A percentile compares a stretch with the other conserved stretches of the same genome.
Evolutionary conservation across 352 stramenopile species (phyloP).

Genomic region (Phytopythium sindhum): DNA sequence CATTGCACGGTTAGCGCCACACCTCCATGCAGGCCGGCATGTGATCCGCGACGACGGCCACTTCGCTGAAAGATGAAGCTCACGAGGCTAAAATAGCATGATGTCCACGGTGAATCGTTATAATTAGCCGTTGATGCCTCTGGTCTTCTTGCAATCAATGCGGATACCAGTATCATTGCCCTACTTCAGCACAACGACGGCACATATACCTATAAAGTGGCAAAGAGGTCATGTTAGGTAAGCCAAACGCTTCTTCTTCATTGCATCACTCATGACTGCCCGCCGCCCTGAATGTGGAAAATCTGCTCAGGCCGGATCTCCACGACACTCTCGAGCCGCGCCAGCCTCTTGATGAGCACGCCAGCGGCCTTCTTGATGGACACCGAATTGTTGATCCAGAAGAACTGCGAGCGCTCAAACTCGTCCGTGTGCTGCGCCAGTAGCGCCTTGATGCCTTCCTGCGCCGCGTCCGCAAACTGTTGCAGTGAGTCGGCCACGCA

Average conservation of each 20-base stretch:
- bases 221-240: too few relatives aligned
- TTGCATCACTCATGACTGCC: neutral
- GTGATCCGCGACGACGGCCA: neutral
- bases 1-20: neutral
- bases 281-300: conserved; percentile 25
- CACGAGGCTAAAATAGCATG: neutral
- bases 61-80: neutral
- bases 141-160: too few relatives aligned
- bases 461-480: conserved; percentile 39
- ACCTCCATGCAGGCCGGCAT: neutral
- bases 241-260: too few relatives aligned
- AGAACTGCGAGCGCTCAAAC: conserved; percentile 34
- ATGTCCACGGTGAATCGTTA: neutral
- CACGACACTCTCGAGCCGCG: conserved; percentile 38
- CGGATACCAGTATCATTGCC: too few relatives aligned
- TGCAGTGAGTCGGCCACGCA: conserved; percentile 51
- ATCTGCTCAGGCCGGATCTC: conserved; percentile 43
- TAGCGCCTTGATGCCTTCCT: conserved; percentile 43
- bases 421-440: conserved; percentile 22
- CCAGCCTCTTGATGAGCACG: conserved; percentile 36
- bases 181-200: too few relatives aligned
- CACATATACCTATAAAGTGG: too few relatives aligned
- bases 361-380: conserved; percentile 35
- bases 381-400: conserved; percentile 74
- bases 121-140: neutral